Percentiles rank a stretch among this genome's conserved stretches.
Evolutionary conservation across 352 stramenopile species (phyloP).

Genomic region (Thalassiosira livingstoniorum): DNA sequence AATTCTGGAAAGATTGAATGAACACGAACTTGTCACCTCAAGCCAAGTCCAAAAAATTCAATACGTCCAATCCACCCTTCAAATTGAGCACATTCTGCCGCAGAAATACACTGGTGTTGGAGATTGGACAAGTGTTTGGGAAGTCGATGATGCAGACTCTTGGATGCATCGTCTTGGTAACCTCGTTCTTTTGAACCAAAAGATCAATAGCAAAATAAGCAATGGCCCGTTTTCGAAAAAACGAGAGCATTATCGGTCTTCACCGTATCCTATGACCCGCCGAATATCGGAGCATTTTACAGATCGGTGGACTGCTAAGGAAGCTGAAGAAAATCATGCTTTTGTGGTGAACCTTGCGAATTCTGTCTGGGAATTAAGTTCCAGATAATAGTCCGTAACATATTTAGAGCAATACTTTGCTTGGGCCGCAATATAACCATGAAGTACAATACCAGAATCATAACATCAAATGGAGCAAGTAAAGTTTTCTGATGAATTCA

Average conservation of each 20-base stretch:
- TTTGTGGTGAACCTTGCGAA: constrained; percentile 5
- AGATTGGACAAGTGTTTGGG: constrained; percentile 5
- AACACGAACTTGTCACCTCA: constrained; percentile 6
- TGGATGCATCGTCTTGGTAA: constrained; percentile 28
- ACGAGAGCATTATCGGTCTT: constrained; percentile 1
- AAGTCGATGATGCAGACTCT: background rate
- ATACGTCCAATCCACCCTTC: constrained; percentile 21
- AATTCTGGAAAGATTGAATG: constrained; percentile 21
- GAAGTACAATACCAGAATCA: too few relatives aligned
- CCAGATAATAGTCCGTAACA: too few relatives aligned
- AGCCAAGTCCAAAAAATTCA: constrained; percentile 7
- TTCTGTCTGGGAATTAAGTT: constrained; percentile 7
- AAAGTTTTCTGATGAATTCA: too few relatives aligned
- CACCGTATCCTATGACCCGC: constrained; percentile 15
- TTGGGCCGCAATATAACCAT: too few relatives aligned
- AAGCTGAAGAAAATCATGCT: background rate
- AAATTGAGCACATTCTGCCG: constrained; percentile 25
- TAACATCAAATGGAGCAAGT: too few relatives aligned
- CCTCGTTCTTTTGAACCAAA: constrained; percentile 21
- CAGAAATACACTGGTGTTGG: constrained; percentile 13
- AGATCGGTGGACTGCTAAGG: background rate
- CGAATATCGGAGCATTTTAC: constrained; percentile 2
- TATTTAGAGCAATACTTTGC: too few relatives aligned
- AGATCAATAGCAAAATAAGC: constrained; percentile 20
- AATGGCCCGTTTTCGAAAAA: constrained; percentile 17